Evolutionary conservation across 1,284 basidiomycete genomes (phyloP).

Genomic region (Irpex lacteus): DNA sequence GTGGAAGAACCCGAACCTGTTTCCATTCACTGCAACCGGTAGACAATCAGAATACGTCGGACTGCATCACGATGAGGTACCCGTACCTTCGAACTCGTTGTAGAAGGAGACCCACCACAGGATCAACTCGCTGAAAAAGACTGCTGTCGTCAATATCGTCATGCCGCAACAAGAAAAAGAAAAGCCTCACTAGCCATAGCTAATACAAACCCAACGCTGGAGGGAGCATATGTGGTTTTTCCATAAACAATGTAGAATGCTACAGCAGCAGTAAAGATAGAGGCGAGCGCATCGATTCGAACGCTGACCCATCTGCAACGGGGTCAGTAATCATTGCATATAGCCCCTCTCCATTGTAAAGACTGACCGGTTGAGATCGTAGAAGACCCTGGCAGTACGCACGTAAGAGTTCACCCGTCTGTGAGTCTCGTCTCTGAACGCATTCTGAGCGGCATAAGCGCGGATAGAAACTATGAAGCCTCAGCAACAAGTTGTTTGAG

Average conservation of each 20-base stretch:
- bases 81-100: conserved; percentile 49
- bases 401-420: conserved; percentile 48
- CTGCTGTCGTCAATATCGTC: conserved; percentile 20
- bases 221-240: conserved; percentile 27
- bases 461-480: conserved; percentile 51
- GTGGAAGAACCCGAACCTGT: neutral
- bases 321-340: too few relatives aligned
- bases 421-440: conserved; percentile 44
- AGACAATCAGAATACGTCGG: neutral
- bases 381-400: conserved; percentile 45
- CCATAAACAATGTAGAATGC: conserved; percentile 50
- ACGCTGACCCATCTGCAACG: conserved; percentile 48
- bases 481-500: too few relatives aligned
- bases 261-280: conserved; percentile 44
- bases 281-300: conserved; percentile 43
- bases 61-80: conserved; percentile 18
- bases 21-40: neutral
- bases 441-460: conserved; percentile 51
- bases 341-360: too few relatives aligned
- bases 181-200: conserved; percentile 41
- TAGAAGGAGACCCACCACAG: conserved; percentile 49
- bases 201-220: conserved; percentile 45
- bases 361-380: conserved; percentile 43
- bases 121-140: conserved; percentile 52
- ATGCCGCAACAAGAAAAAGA: conserved; percentile 35